Conservation (phyloP, 1,284 basidiomycete genomes). For the Ceratobasidium papillatum region DNA sequence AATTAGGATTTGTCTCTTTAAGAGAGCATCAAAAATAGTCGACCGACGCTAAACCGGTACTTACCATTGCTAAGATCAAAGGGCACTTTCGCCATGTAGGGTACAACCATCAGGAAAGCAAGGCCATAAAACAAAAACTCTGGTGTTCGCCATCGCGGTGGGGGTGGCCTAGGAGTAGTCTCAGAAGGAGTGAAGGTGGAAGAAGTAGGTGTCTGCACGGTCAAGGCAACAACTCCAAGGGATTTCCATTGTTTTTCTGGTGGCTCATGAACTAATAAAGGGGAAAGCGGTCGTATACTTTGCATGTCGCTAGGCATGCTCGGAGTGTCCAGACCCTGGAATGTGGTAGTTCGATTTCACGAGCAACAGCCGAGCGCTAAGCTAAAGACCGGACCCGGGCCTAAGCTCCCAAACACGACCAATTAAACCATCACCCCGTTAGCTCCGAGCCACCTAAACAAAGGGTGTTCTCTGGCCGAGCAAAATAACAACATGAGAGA, state of each 20-base stretch:
- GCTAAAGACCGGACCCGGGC: neutral
- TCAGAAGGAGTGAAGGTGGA: constrained; percentile 47
- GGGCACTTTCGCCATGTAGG: constrained; percentile 84
- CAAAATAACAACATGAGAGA: no score
- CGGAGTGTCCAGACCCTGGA: neutral
- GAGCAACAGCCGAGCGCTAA: constrained; percentile 20
- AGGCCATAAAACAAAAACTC: constrained; percentile 87
- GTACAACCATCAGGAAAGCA: constrained; percentile 69
- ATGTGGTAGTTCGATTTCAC: neutral
- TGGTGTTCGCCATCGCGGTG: constrained; percentile 76
- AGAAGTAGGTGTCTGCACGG: constrained; percentile 60
- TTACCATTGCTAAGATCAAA: constrained; percentile 77
- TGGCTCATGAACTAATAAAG: constrained; percentile 18
- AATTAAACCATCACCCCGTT: neutral
- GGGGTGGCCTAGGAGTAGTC: constrained; percentile 49
- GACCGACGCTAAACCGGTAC: constrained; percentile 49
- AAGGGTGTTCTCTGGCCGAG: neutral
- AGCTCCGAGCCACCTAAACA: neutral
- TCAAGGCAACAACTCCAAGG: constrained; percentile 51
- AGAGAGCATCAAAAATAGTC: constrained; percentile 31
- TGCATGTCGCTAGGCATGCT: constrained; percentile 37
- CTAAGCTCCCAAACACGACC: neutral
- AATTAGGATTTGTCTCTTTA: constrained; percentile 79
- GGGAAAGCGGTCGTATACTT: constrained; percentile 24
- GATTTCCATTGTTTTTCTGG: constrained; percentile 31